phyloP scores from a whole-genome alignment of 176 grass and related monocot genomes.

The Elymus sibiricus region DNA sequence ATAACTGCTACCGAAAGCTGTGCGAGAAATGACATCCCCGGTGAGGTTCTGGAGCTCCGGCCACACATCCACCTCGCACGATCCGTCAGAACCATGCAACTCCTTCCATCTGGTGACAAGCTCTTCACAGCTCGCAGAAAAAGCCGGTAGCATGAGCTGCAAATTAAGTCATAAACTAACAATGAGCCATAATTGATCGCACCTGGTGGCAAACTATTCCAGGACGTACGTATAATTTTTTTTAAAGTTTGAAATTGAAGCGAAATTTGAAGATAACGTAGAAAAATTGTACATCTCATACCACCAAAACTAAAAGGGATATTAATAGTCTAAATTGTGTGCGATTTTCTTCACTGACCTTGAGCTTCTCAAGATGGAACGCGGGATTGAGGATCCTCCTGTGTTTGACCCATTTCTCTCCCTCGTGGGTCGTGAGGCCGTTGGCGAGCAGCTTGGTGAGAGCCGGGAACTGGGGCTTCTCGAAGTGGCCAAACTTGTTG shows the following conservation, averaged over 20 bases:
- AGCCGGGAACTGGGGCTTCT: slow-evolving; percentile 21
- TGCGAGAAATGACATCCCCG: too few relatives aligned
- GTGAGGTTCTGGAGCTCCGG: too few relatives aligned
- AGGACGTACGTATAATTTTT: not conserved
- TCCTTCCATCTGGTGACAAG: slow-evolving; percentile 42
- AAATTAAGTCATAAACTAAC: not conserved
- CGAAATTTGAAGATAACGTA: not conserved
- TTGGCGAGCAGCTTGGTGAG: not conserved
- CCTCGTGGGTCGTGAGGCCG: too few relatives aligned
- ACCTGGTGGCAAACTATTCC: not conserved
- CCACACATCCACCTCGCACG: too few relatives aligned
- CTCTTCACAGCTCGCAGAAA: slow-evolving; percentile 50
- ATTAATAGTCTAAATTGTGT: not conserved
- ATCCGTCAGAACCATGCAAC: too few relatives aligned
- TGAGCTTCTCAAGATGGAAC: too few relatives aligned
- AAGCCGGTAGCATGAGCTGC: slow-evolving; percentile 55
- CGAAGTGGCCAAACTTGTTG: slow-evolving; percentile 43
- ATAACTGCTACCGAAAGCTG: too few relatives aligned
- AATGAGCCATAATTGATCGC: not conserved
- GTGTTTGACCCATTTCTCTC: too few relatives aligned
- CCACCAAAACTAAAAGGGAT: not conserved
- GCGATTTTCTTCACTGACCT: not conserved
- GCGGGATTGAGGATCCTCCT: too few relatives aligned
- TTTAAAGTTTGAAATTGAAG: not conserved
- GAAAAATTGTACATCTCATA: not conserved